Percentiles rank a stretch among this genome's conserved stretches.
Conservation (phyloP, 805 yeast genomes). For the Cyberlindnera sargentensis region DNA sequence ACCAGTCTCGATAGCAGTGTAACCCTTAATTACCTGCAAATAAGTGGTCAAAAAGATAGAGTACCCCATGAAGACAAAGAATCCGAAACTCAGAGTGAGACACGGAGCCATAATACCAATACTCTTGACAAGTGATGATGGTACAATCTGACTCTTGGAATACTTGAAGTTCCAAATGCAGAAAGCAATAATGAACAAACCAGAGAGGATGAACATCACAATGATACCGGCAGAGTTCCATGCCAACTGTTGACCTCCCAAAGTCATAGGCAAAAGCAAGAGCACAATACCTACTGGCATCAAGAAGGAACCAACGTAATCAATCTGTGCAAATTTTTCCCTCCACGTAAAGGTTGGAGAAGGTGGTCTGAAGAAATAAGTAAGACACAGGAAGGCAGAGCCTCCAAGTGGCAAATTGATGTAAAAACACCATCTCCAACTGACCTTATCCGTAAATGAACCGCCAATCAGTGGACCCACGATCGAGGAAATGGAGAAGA, state of each 20-base stretch:
- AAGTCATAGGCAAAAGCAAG: slow-evolving; percentile 41
- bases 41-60: slow-evolving; percentile 36
- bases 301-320: slow-evolving; percentile 40
- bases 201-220: slow-evolving; percentile 33
- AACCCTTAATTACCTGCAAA: slow-evolving; percentile 40
- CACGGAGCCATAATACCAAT: slow-evolving; percentile 12
- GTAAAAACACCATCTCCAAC: slow-evolving; percentile 77
- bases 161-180: slow-evolving; percentile 12
- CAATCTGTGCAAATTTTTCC: slow-evolving; percentile 36
- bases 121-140: slow-evolving; percentile 1
- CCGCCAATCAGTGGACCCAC: slow-evolving; percentile 67
- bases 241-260: slow-evolving; percentile 44
- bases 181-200: slow-evolving; percentile 3
- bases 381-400: slow-evolving; percentile 31
- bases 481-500: slow-evolving; percentile 44
- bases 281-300: slow-evolving; percentile 39
- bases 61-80: slow-evolving; percentile 33
- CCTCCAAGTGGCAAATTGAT: slow-evolving; percentile 66
- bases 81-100: slow-evolving; percentile 31
- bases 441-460: slow-evolving; percentile 46
- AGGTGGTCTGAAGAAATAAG: slow-evolving; percentile 41
- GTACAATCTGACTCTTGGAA: slow-evolving; percentile 16
- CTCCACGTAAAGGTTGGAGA: slow-evolving; percentile 32
- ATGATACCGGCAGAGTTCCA: slow-evolving; percentile 55
- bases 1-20: slow-evolving; percentile 18